Evolutionary conservation across 2,329 filamentous ascomycete genomes (phyloP), one percentile per base, ranked within the genome.

Genomic region (Byssothecium circinans): DNA sequence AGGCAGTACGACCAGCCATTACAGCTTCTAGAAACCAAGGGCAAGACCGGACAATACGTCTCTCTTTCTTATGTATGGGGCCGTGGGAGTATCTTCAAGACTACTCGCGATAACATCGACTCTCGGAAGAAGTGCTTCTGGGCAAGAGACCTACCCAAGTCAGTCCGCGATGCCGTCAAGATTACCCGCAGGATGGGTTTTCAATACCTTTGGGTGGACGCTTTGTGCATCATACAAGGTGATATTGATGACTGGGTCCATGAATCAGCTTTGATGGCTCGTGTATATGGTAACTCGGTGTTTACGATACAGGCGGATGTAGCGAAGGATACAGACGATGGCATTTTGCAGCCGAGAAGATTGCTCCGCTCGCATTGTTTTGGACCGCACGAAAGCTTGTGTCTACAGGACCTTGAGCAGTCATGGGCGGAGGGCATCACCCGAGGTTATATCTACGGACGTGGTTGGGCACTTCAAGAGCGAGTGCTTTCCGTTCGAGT

Each of bases 401-500:
- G 34, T 11, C 15, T 44, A n/a, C 33, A 44, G 33, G 30, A 44
- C 5, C 14, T 27, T 37, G 27, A 38, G 38, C 8, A n/a, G 7
- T 12, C 38, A 4, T 41, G 23, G 38, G 14, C 2, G 11, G 15
- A 40, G 6, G 5, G 29, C 12, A 12, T 41, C 8, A 27, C 10
- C n/a, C 19, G 38, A 3, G 8, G 2, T 8, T 30, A 5, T 3
- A 10, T 32, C 15, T 41, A 41, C 14, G 3, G 12, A 12, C 22
- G 38, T 17, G 38, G 23, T 8, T 41, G 38, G 38, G 38, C 25
- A 19, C 41, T 48, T n/a, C 51, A 54, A 37, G 56, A 57, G 27
- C 45, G 51, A 4, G 22, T 55, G 6, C 36, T 59, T 10, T 45
- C 52, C 7, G 45, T 41, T 0, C 49, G 56, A 4, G 32, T 52